Evolutionary conservation across 345 rosid species (phyloP).

Genomic region (Diplotaxis tenuifolia): DNA sequence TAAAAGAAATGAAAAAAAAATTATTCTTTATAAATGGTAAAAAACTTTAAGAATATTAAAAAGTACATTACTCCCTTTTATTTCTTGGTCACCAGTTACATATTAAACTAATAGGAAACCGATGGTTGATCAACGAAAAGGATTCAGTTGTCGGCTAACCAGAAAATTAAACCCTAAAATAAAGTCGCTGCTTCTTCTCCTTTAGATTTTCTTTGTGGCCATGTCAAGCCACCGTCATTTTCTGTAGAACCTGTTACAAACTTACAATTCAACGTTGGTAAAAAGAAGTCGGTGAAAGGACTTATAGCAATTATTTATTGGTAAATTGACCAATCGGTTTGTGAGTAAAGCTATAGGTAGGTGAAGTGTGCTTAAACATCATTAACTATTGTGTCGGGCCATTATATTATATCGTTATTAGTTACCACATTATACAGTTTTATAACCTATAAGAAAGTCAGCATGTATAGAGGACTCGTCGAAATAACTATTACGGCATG

Average conservation of each 20-base stretch:
- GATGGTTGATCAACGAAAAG: not conserved
- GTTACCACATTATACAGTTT: not conserved
- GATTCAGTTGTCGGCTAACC: not conserved
- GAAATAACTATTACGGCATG: conserved; percentile 18
- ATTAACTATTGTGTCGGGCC: conserved; percentile 35
- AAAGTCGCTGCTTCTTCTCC: not conserved
- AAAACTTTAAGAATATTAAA: too few relatives aligned
- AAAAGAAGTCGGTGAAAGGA: not conserved
- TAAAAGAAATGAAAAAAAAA: too few relatives aligned
- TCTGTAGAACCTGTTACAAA: not conserved
- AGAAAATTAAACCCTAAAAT: not conserved
- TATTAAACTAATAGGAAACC: not conserved
- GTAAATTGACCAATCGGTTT: conserved; percentile 24
- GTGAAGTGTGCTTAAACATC: conserved; percentile 38
- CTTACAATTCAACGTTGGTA: not conserved
- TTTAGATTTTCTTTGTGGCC: not conserved
- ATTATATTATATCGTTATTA: not conserved
- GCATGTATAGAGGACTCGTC: conserved; percentile 24
- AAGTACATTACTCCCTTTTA: too few relatives aligned
- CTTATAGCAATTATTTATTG: conserved; percentile 18
- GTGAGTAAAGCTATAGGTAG: conserved; percentile 22
- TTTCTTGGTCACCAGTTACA: too few relatives aligned
- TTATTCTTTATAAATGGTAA: too few relatives aligned
- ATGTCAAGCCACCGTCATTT: not conserved
- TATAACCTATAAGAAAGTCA: conserved; percentile 1